Evolutionary conservation across 306 rosid genomes (phyloP), one percentile per base, ranked within the genome.

Genomic region (Acacia acuminata): DNA sequence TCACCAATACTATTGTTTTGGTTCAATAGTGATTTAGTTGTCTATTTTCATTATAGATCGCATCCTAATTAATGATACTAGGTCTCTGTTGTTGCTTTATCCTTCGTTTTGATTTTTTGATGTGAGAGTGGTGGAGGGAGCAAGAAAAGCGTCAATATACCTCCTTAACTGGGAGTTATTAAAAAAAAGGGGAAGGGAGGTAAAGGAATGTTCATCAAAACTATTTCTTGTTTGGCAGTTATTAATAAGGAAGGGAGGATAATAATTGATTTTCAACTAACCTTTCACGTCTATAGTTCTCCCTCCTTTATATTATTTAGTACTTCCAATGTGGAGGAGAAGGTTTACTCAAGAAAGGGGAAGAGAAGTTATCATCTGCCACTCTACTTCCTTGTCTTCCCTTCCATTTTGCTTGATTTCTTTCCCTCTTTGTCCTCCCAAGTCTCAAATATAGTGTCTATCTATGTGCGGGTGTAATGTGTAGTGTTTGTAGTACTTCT

Each of bases 1-100:
- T 65, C 32, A 64, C 47, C 75, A 72, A 74, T 81, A 50, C 44
- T 22, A 19, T 74, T 75, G 74, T 58, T 80, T 77, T 78, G 58
- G 5, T 75, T 30, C 4, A 0, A 2, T 30, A 13, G 69, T 13
- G 30, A 14, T 64, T 64, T 64, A 30, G 77, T 53, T 47, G 68
- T 8, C 40, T 3, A 15, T 75, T 84, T n/a, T 19, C 68, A 27
- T 63, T 27, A 63, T 27, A 63, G 14, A 27, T 27, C 27, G 20
- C 40, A 27, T 63, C 69, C 20, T 63, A 63, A 25, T 27, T 12
- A 10, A 27, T 11, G 40, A 25, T 63, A 38, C 38, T 9, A 63
- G 36, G 36, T 61, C 68, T 61, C 65, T 75, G 19, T 69, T 64
- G 67, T 81, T 56, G 77, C 66, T 73, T 53, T 73, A 38, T 73